These are phyloP conservation scores for Boletus barrowsii DNA, from an alignment of 768 basidiomycete genomes.

Conservation along the genomic window DNA sequence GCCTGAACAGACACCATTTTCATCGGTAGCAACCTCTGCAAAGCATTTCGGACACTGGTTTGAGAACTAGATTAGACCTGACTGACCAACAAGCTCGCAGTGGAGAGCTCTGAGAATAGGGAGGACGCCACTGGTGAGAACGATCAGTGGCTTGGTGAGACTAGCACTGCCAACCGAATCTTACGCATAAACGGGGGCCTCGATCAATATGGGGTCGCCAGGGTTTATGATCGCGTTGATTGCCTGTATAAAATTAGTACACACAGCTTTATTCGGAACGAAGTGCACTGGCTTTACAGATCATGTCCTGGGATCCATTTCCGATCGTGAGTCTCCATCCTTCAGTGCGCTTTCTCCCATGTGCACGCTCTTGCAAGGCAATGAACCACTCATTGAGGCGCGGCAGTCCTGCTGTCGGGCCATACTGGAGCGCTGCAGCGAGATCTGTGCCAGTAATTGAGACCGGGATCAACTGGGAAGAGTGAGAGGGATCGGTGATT, in stretches of 20 bases:
- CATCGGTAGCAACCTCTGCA: constrained; percentile 76
- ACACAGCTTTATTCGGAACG: background rate
- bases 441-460: constrained; percentile 59
- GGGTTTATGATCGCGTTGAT: constrained; percentile 68
- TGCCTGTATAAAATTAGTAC: constrained; percentile 44
- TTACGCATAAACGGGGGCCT: constrained; percentile 77
- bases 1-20: constrained; percentile 59
- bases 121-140: constrained; percentile 53
- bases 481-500: constrained; percentile 48
- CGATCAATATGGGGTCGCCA: constrained; percentile 79
- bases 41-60: constrained; percentile 4
- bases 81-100: constrained; percentile 58
- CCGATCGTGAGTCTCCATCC: constrained; percentile 81
- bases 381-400: constrained; percentile 66
- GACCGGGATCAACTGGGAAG: constrained; percentile 45
- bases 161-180: constrained; percentile 23
- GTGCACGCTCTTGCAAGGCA: constrained; percentile 66
- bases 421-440: constrained; percentile 70
- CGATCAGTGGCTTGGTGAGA: constrained; percentile 9
- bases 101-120: constrained; percentile 57
- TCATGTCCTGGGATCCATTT: constrained; percentile 83
- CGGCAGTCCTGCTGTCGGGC: constrained; percentile 65
- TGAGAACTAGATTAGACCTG: background rate
- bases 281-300: constrained; percentile 64
- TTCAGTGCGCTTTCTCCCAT: constrained; percentile 57